Conservation (phyloP, 108 stramenopile species). For the Cyclotella cryptica region DNA sequence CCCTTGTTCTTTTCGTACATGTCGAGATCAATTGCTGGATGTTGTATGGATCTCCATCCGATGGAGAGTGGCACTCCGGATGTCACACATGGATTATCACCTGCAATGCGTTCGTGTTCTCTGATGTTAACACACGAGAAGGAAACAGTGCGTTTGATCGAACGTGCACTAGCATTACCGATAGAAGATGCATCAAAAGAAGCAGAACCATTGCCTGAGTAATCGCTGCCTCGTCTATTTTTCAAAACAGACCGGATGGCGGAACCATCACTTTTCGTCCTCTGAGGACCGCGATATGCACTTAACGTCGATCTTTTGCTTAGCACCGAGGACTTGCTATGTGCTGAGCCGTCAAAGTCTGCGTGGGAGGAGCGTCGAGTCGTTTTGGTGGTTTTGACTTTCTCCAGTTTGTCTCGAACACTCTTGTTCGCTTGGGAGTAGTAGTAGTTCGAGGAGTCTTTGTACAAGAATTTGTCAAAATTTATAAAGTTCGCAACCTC, state of each 20-base stretch:
- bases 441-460: constrained; percentile 24
- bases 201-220: background rate
- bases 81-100: constrained; percentile 59
- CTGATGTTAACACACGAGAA: constrained; percentile 53
- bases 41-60: constrained; percentile 50
- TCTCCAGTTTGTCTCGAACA: constrained; percentile 30
- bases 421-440: constrained; percentile 36
- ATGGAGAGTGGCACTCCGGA: constrained; percentile 57
- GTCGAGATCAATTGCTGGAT: constrained; percentile 39
- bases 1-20: constrained; percentile 46
- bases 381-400: constrained; percentile 21
- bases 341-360: constrained; percentile 35
- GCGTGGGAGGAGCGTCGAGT: background rate
- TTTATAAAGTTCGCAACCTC: constrained; percentile 45
- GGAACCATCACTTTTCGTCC: constrained; percentile 25
- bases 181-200: background rate
- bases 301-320: constrained; percentile 6
- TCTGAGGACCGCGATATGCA: constrained; percentile 40
- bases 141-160: constrained; percentile 9
- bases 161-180: background rate
- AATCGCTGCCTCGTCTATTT: constrained; percentile 10
- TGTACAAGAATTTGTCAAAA: constrained; percentile 26
- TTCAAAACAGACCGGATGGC: constrained; percentile 25
- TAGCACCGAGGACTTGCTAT: constrained; percentile 20
- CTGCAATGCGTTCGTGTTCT: constrained; percentile 56